Evolutionary conservation across 495 filamentous ascomycete species (phyloP).

Genomic region (Entonaema liquescens): DNA sequence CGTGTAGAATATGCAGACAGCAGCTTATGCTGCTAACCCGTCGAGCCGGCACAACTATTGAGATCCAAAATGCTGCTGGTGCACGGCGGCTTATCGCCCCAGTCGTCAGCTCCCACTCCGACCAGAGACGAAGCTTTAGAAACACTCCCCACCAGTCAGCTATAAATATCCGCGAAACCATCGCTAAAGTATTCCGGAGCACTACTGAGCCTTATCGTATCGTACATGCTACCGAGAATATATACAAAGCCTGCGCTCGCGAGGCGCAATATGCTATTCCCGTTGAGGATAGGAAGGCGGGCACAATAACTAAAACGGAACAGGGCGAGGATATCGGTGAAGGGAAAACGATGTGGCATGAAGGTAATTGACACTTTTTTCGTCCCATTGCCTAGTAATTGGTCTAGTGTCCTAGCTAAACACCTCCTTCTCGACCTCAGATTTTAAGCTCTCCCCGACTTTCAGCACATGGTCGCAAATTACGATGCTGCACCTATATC

Average conservation of each 20-base stretch:
- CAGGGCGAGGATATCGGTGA: conserved; percentile 81
- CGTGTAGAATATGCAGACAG: conserved; percentile 46
- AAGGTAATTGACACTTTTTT: conserved; percentile 59
- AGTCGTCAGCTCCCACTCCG: conserved; percentile 1
- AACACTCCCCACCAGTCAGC: conserved; percentile 33
- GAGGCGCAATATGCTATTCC: conserved; percentile 80
- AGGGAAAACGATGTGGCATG: conserved; percentile 82
- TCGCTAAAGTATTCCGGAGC: conserved; percentile 40
- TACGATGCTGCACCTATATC: conserved; percentile 94
- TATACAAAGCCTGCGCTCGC: conserved; percentile 78
- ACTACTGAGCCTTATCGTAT: conserved; percentile 76
- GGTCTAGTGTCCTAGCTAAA: conserved; percentile 26
- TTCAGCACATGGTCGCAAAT: conserved; percentile 97
- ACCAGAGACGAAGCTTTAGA: conserved; percentile 35
- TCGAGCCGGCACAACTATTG: conserved; percentile 30
- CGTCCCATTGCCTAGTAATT: not conserved
- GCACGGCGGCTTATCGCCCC: conserved; percentile 21
- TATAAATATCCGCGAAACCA: conserved; percentile 13
- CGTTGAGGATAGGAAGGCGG: conserved; percentile 61
- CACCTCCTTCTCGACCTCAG: conserved; percentile 23
- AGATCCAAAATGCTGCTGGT: conserved; percentile 32
- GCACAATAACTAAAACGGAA: conserved; percentile 67
- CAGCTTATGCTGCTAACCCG: conserved; percentile 45
- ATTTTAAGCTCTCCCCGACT: conserved; percentile 74
- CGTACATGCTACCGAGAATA: conserved; percentile 76